Evolutionary conservation across 1,284 basidiomycete species (phyloP).

Genomic region (Fomes fomentarius): DNA sequence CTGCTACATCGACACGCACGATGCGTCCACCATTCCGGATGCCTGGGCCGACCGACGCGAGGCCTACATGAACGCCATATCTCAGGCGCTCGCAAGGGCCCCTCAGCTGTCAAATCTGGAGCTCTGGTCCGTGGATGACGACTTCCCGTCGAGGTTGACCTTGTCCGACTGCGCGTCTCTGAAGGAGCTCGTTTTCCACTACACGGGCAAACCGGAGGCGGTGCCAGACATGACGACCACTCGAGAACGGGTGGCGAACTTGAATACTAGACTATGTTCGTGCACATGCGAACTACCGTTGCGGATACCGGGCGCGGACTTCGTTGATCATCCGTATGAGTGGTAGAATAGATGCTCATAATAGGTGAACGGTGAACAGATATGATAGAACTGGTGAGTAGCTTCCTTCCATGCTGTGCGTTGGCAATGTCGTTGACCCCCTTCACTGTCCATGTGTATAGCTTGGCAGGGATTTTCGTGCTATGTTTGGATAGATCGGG

Average conservation of each 20-base stretch:
- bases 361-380: no score
- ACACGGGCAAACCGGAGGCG: not conserved
- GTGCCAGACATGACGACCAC: not conserved
- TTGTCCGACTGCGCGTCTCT: not conserved
- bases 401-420: no score
- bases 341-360: conserved; percentile 5
- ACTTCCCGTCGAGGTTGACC: not conserved
- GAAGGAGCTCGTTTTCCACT: not conserved
- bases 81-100: not conserved
- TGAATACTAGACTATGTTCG: not conserved
- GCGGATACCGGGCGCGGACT: not conserved
- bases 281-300: not conserved
- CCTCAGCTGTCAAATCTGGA: not conserved
- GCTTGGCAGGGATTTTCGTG: no score
- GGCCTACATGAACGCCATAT: not conserved
- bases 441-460: no score
- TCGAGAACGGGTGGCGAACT: not conserved
- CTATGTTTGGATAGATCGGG: no score
- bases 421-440: no score
- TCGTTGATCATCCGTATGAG: not conserved
- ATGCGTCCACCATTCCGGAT: not conserved
- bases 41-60: not conserved
- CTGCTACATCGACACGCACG: not conserved
- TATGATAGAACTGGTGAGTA: no score
- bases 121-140: conserved; percentile 4